phyloP scores from a whole-genome alignment of 176 grass and related monocot species.

The Ananas comosus region DNA sequence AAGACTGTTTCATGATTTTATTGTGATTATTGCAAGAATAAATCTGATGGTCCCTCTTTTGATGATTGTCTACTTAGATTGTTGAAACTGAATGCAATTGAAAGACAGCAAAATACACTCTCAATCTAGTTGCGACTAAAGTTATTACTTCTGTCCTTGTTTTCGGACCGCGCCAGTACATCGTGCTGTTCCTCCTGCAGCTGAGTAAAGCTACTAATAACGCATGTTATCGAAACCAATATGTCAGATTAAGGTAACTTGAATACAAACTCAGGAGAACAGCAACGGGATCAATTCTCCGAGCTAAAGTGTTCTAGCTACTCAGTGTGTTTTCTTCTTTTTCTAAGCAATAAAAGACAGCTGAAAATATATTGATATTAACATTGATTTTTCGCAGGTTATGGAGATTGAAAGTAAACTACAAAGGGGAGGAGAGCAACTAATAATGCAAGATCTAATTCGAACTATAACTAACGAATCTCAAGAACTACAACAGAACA shows the following conservation, averaged over 20 bases:
- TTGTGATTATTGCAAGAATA: not conserved
- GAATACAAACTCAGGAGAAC: conserved; percentile 49
- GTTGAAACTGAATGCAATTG: conserved; percentile 45
- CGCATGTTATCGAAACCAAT: not conserved
- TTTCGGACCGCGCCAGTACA: not conserved
- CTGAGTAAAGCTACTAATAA: not conserved
- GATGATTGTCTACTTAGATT: conserved; percentile 30
- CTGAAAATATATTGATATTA: too few relatives aligned
- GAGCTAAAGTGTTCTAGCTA: too few relatives aligned
- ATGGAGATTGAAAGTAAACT: too few relatives aligned
- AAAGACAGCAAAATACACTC: conserved; percentile 52
- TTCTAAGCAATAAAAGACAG: too few relatives aligned
- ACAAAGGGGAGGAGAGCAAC: too few relatives aligned
- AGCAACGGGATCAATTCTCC: conserved; percentile 46
- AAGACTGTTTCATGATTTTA: not conserved
- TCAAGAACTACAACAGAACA: too few relatives aligned
- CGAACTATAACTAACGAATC: too few relatives aligned
- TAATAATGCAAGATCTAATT: too few relatives aligned
- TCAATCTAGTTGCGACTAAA: conserved; percentile 40
- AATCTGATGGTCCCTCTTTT: not conserved
- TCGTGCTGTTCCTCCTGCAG: not conserved
- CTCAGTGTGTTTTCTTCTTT: too few relatives aligned
- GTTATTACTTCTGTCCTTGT: not conserved
- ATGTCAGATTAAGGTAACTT: conserved; percentile 61
- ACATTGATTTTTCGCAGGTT: too few relatives aligned